A percentile compares a stretch with the other conserved stretches of the same genome.
These are phyloP conservation scores for Hibiscus trionum DNA, from an alignment of 345 rosid species.

Conservation along the genomic window DNA sequence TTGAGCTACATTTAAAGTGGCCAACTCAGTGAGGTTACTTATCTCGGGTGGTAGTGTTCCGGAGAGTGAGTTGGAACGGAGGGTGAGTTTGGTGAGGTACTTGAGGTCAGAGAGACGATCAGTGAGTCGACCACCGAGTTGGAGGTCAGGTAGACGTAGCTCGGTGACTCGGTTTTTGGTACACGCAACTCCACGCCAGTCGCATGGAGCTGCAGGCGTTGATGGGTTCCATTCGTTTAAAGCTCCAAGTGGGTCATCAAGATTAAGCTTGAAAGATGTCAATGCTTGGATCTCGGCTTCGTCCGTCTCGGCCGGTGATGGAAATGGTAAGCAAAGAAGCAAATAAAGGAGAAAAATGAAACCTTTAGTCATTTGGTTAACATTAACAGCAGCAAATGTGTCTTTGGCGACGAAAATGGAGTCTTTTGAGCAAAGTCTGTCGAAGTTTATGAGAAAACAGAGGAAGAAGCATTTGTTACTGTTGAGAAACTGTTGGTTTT, in stretches of 20 bases:
- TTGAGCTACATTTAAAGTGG: conserved; percentile 51
- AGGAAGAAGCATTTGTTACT: conserved; percentile 6
- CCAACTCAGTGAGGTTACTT: conserved; percentile 49
- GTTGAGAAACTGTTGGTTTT: neutral
- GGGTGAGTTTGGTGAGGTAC: conserved; percentile 57
- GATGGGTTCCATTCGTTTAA: conserved; percentile 68
- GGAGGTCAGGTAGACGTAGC: conserved; percentile 71
- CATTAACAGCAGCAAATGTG: neutral
- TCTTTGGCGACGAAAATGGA: neutral
- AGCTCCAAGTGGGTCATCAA: conserved; percentile 69
- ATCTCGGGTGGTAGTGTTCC: conserved; percentile 56
- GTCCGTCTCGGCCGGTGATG: conserved; percentile 11
- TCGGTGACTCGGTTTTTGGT: conserved; percentile 47
- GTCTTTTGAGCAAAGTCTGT: neutral
- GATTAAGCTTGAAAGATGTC: conserved; percentile 56
- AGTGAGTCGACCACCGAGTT: conserved; percentile 61
- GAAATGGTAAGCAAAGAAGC: conserved; percentile 18
- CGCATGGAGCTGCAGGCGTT: conserved; percentile 75
- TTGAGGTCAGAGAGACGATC: conserved; percentile 44
- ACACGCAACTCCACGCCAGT: conserved; percentile 85
- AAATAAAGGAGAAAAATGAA: neutral
- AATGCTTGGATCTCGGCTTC: conserved; percentile 62
- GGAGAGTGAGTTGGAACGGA: conserved; percentile 80
- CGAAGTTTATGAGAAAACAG: neutral
- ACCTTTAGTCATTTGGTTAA: conserved; percentile 5